Evolutionary conservation across 2,329 filamentous ascomycete genomes (phyloP), one percentile per base, ranked within the genome.

Genomic region (Cladosporium oxysporum): DNA sequence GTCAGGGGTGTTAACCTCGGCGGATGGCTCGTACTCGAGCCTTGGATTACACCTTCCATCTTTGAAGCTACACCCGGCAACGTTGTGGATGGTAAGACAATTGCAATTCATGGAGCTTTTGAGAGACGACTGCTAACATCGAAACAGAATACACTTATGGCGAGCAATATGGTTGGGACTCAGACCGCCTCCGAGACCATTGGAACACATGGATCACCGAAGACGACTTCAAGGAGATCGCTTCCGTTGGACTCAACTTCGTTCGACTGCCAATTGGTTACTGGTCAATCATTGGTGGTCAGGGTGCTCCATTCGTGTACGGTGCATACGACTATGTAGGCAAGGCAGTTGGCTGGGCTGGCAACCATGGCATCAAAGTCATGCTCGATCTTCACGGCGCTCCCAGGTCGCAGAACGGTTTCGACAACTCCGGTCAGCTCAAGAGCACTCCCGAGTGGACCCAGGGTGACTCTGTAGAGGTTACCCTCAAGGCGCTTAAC

Each of bases 361-460:
- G 83, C 52, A 77, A 78, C 37, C 76, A 82, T 0, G 82, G 82
- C 1, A 72, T 87, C 50, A 85, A 86, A 73, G 79, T 88, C n/a
- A 84, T 90, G 78, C 83, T 91, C 71, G 89, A 91, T 74, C 77
- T 91, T 26, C 89, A 91, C 72, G 88, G 88, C 70, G 85, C 86
- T 41, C 85, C 86, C 26, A 83, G 83, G 5, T 88, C 85, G 8
- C 88, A 90, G 71, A 90, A 90, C 69, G 88, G 88, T 3, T 90
- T 89, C 72, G 88, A 90, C 76, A 90, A 90, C 77, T 87, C 84
- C 65, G 88, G 88, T 55, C 64, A 65, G 23, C 80, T 79, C 55
- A 78, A 78, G 61, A 64, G 68, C 23, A 70, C 41, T 14, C 81
- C 79, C 67, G 74, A 75, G 6, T 86, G 82, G 79, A 80, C 80